Conservation (phyloP, 2,329 filamentous ascomycete genomes). For the Paradendryphiella salina region DNA sequence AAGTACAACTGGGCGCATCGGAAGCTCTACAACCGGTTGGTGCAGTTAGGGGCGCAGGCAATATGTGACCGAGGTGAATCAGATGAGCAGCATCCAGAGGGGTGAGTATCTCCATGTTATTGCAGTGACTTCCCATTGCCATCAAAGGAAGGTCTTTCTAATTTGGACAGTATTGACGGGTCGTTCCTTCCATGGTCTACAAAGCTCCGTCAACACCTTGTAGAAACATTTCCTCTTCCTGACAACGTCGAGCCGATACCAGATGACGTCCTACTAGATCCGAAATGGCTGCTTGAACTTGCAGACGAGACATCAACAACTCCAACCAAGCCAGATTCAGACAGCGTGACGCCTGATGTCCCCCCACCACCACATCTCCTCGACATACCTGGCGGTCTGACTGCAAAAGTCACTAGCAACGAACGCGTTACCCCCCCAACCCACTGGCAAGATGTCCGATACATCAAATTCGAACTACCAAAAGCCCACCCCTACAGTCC, state of each 20-base stretch:
- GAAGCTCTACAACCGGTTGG: slow-evolving; percentile 81
- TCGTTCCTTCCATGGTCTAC: slow-evolving; percentile 78
- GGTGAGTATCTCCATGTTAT: slow-evolving; percentile 60
- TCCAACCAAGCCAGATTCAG: slow-evolving; percentile 1
- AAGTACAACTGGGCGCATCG: slow-evolving; percentile 95
- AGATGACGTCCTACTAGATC: slow-evolving; percentile 71
- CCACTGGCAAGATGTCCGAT: slow-evolving; percentile 95
- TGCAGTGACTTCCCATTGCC: not conserved
- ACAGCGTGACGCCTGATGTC: slow-evolving; percentile 14
- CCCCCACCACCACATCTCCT: slow-evolving; percentile 55
- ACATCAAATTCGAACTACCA: slow-evolving; percentile 64
- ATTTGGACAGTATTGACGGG: slow-evolving; percentile 69
- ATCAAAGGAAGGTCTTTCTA: slow-evolving; percentile 1
- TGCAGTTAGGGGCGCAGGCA: slow-evolving; percentile 78
- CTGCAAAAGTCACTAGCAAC: slow-evolving; percentile 67
- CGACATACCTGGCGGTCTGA: slow-evolving; percentile 61
- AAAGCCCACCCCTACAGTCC: slow-evolving; percentile 60
- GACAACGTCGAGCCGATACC: slow-evolving; percentile 70
- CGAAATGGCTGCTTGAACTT: slow-evolving; percentile 67
- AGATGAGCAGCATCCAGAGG: slow-evolving; percentile 91
- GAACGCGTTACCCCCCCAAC: slow-evolving; percentile 69
- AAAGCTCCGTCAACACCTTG: slow-evolving; percentile 66
- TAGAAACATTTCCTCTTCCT: slow-evolving; percentile 70
- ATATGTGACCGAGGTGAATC: slow-evolving; percentile 81
- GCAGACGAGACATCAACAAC: slow-evolving; percentile 21